A percentile compares a stretch with the other conserved stretches of the same genome.
Evolutionary conservation across 2,329 filamentous ascomycete species (phyloP).

Genomic region (Trichophyton equinum): DNA sequence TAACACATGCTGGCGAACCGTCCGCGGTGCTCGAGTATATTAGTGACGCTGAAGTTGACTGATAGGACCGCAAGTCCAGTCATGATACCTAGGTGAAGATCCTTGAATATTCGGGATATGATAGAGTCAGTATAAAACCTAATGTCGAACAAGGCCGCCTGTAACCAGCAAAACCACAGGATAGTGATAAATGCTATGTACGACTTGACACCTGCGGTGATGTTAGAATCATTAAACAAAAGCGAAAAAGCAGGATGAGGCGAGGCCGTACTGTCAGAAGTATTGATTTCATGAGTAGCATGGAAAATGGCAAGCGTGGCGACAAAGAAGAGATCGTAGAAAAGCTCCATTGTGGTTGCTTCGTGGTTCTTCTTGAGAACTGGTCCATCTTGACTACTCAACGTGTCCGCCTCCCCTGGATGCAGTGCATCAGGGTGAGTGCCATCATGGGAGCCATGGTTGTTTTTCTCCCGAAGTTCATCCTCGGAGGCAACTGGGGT

Average conservation of each 20-base stretch:
- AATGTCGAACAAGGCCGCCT: constrained; percentile 52
- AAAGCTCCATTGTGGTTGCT: constrained; percentile 39
- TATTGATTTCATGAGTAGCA: constrained; percentile 43
- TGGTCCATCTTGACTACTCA: not conserved
- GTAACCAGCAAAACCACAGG: constrained; percentile 57
- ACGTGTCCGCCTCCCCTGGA: not conserved
- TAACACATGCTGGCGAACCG: constrained; percentile 27
- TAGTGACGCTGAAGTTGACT: constrained; percentile 23
- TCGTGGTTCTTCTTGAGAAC: constrained; percentile 2
- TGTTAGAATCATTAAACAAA: not conserved
- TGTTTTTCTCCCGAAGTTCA: not conserved
- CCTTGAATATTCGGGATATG: constrained; percentile 49
- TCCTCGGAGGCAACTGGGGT: not conserved
- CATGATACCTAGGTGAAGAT: constrained; percentile 51
- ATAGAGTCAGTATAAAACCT: constrained; percentile 53
- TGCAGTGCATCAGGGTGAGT: not conserved
- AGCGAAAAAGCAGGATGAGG: not conserved
- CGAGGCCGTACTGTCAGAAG: constrained; percentile 17
- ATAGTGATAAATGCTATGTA: constrained; percentile 46
- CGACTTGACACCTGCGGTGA: constrained; percentile 27
- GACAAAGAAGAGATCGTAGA: constrained; percentile 50
- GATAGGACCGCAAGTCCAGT: constrained; percentile 52
- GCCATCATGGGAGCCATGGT: not conserved
- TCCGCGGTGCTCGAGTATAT: constrained; percentile 16
- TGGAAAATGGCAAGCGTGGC: constrained; percentile 55